Evolutionary conservation across 106 monocot species (phyloP).

Genomic region (Acorus calamus): DNA sequence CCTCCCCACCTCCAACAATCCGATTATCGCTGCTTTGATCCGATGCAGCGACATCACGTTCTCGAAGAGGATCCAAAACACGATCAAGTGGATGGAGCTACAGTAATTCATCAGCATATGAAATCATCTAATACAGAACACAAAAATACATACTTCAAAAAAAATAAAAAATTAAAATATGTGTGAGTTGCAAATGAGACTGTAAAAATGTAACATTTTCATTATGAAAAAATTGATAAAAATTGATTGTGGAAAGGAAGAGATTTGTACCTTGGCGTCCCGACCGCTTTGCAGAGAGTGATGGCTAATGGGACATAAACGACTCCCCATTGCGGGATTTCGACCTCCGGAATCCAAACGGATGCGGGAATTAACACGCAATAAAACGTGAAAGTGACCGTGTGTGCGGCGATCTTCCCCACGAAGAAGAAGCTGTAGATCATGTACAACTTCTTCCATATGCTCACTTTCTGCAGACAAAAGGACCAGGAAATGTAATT

Average conservation of each 20-base stretch:
- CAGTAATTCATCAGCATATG: no score
- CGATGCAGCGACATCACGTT: constrained; percentile 75
- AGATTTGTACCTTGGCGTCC: constrained; percentile 37
- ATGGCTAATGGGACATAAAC: constrained; percentile 29
- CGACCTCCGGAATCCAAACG: constrained; percentile 28
- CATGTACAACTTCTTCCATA: constrained; percentile 32
- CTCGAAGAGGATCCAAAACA: constrained; percentile 55
- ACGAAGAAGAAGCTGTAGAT: constrained; percentile 51
- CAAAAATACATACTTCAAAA: background rate
- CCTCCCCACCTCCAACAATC: constrained; percentile 41
- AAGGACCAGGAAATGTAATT: no score
- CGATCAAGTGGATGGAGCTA: constrained; percentile 56
- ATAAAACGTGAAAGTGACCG: constrained; percentile 32
- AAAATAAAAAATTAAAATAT: background rate
- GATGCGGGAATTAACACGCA: constrained; percentile 34
- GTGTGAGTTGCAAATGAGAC: background rate
- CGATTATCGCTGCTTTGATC: constrained; percentile 49
- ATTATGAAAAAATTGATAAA: background rate
- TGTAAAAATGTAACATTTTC: background rate
- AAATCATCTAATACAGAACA: background rate
- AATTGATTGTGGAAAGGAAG: background rate
- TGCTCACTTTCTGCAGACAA: constrained; percentile 37
- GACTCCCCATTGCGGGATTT: constrained; percentile 35
- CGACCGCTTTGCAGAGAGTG: constrained; percentile 34
- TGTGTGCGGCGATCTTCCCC: constrained; percentile 37